Evolutionary conservation across 352 stramenopile species (phyloP).

Genomic region (Thraustochytrium striatum): DNA sequence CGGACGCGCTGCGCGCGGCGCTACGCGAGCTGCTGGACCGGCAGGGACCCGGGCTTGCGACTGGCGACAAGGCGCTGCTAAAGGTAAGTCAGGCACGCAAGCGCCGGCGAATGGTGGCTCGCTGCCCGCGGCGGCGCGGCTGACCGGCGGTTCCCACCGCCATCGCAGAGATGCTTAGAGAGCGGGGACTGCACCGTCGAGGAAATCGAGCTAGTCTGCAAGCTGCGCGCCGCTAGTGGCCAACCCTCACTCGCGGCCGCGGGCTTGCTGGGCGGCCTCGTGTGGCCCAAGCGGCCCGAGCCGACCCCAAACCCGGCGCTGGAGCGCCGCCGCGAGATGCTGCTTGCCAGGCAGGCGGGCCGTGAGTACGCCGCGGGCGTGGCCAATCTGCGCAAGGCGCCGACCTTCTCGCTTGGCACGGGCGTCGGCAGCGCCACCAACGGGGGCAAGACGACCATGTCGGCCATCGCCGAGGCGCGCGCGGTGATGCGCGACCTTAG

Average conservation of each 20-base stretch:
- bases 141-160: too few species aligned
- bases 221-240: neutral
- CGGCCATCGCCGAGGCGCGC: neutral
- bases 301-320: slow-evolving; percentile 4
- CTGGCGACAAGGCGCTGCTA: too few species aligned
- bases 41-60: too few species aligned
- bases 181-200: too few species aligned
- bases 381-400: neutral
- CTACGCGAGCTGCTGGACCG: neutral
- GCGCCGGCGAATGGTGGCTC: too few species aligned
- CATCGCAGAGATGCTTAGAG: too few species aligned
- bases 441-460: too few species aligned
- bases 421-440: too few species aligned
- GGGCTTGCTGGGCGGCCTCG: neutral
- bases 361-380: slow-evolving; percentile 16
- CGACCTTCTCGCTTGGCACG: too few species aligned
- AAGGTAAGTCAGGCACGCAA: too few species aligned
- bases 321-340: slow-evolving; percentile 1
- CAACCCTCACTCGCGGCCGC: neutral
- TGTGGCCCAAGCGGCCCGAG: neutral
- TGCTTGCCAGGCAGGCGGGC: slow-evolving; percentile 11
- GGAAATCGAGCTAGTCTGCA: neutral
- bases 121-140: too few species aligned
- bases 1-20: neutral
- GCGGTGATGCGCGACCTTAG: slow-evolving; percentile 10